Percentiles rank a stretch among this genome's conserved stretches.
These are phyloP conservation scores for Daldinia eschscholtzii DNA, from an alignment of 2,329 filamentous ascomycete genomes.

Conservation along the genomic window DNA sequence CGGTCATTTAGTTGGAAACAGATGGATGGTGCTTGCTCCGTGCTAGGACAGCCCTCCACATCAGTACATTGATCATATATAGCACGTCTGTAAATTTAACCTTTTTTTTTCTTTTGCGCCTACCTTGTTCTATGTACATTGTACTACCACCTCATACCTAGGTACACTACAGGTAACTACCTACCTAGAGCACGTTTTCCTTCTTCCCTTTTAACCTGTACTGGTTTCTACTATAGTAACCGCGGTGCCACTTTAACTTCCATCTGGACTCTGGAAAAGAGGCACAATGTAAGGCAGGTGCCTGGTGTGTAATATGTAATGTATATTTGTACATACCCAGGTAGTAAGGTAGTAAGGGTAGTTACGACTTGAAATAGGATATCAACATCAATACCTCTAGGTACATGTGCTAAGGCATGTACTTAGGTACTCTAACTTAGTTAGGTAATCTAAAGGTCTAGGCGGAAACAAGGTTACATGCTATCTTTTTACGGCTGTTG, in stretches of 20 bases:
- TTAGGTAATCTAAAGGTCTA: slow-evolving; percentile 4
- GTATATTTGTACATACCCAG: background rate
- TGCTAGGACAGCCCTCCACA: slow-evolving; percentile 5
- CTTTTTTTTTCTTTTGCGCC: background rate
- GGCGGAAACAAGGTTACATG: slow-evolving; percentile 10
- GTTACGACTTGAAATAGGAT: background rate
- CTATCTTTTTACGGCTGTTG: slow-evolving; percentile 31
- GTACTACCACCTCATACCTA: background rate
- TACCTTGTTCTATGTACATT: background rate
- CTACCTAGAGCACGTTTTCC: background rate
- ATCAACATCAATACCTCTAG: background rate
- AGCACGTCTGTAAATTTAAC: slow-evolving; percentile 1
- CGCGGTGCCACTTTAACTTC: background rate
- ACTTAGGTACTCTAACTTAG: background rate
- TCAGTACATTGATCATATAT: background rate
- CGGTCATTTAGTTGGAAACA: slow-evolving; percentile 20
- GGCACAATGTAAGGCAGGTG: background rate
- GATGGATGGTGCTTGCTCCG: slow-evolving; percentile 6
- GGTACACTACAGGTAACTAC: no score
- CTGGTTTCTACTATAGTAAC: background rate
- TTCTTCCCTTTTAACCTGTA: background rate
- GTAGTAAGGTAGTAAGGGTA: background rate
- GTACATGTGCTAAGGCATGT: background rate
- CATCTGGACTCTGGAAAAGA: background rate
- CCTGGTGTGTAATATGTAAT: background rate